These are phyloP conservation scores for Blastobotrys chiropterorum DNA, from an alignment of 805 yeast species.

Conservation along the genomic window DNA sequence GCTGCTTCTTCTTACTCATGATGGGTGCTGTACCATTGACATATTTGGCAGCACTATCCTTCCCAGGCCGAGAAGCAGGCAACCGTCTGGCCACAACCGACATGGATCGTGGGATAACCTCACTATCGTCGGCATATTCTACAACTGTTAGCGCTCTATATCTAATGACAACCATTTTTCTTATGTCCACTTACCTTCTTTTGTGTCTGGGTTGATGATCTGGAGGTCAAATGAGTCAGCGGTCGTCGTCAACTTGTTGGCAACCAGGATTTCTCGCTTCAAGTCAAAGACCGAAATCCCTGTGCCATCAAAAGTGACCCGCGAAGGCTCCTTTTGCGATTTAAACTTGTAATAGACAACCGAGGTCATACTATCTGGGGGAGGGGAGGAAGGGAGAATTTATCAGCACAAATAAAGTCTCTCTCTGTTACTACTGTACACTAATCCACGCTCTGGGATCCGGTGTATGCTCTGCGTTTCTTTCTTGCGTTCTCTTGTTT, in stretches of 20 bases:
- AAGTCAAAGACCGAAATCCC: conserved; percentile 93
- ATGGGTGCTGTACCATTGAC: conserved; percentile 42
- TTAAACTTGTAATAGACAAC: conserved; percentile 80
- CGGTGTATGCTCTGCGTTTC: neutral
- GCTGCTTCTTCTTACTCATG: conserved; percentile 23
- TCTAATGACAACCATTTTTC: neutral
- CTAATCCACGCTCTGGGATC: too few species aligned
- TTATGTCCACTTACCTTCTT: conserved; percentile 34
- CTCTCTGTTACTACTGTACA: neutral
- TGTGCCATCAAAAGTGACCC: conserved; percentile 90
- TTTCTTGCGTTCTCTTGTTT: neutral
- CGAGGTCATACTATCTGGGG: conserved; percentile 51
- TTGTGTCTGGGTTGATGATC: conserved; percentile 63
- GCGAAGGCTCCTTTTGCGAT: conserved; percentile 73
- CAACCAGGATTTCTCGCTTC: conserved; percentile 80
- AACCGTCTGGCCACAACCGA: conserved; percentile 75
- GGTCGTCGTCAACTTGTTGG: conserved; percentile 76
- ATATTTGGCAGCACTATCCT: conserved; percentile 53
- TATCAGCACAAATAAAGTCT: too few species aligned
- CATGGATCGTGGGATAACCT: conserved; percentile 84
- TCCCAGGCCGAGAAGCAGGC: conserved; percentile 52
- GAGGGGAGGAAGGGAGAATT: neutral
- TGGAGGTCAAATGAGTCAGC: conserved; percentile 68
- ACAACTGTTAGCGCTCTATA: conserved; percentile 3
- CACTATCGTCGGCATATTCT: conserved; percentile 82